Base-by-base conservation (phyloP, 2,329 filamentous ascomycete genomes). In the Colletotrichum somersetense region DNA sequence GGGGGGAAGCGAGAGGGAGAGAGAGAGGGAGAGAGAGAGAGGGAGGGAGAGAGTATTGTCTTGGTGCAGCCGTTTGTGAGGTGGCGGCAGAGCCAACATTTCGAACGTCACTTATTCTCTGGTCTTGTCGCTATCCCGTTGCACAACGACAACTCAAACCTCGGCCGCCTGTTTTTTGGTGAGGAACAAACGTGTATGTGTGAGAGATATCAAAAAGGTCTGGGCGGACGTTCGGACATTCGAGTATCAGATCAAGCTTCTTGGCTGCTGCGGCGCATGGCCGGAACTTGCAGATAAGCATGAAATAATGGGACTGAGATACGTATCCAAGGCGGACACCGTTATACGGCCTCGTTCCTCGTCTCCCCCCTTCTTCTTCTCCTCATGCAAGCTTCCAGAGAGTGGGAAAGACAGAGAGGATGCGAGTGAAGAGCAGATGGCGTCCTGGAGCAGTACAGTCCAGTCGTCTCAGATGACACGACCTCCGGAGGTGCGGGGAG, bases 121-220 rank as follows among this genome's bases (percentile, higher is more conserved):
- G 65, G 57, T 38, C 26, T 55, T 20, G 35, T 53, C 30, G 38
- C 61, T 48, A 42, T 53, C 33, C 38, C 35, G 35, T 44, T 66
- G 52, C 4, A 30, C 44, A 44, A 65, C 33, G 35, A 35, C n/a
- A 23, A 23, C 20, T 5, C 10, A 12, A 7, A 10, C 35, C 67
- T 53, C 23, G 50, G 14, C 11, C 20, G 52, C 53, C 40, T 59
- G 62, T 55, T 66, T 59, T 66, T 62, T 44, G 67, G 62, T 69
- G 62, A 69, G 61, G 66, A 62, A 69, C 66, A 53, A 46, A 16
- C 20, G 42, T 46, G 42, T 46, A 14, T 23, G 44, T 64, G 61
- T 66, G 26, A 33, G 42, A 52, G 66, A 69, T 59, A 57, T 68
- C 50, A 48, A 38, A 50, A 38, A 58, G 53, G 62, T 46, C 66